Evolutionary conservation across 305 asterid species (phyloP).

Genomic region (Plantago coronopus): DNA sequence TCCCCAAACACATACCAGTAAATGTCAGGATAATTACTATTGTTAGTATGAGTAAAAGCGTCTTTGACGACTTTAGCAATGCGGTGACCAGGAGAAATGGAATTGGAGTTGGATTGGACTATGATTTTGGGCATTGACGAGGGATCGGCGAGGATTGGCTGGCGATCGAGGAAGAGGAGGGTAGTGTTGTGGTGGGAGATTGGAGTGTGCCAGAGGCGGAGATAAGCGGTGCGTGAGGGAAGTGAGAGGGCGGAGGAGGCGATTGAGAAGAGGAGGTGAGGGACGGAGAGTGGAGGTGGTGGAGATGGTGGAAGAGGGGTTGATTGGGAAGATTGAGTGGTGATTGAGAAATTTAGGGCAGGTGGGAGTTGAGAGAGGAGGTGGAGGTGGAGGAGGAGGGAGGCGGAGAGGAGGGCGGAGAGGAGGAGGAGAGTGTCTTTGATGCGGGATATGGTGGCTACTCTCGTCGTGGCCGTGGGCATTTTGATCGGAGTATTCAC

Average conservation of each 20-base stretch:
- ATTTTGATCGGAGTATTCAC: slow-evolving; percentile 29
- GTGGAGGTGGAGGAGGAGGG: slow-evolving; percentile 48
- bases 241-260: slow-evolving; percentile 60
- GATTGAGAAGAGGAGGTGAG: slow-evolving; percentile 47
- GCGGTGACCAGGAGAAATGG: slow-evolving; percentile 56
- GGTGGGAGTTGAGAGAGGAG: slow-evolving; percentile 19
- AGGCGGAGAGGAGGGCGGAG: slow-evolving; percentile 46
- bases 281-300: slow-evolving; percentile 30
- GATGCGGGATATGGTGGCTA: slow-evolving; percentile 38
- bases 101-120: slow-evolving; percentile 37
- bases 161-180: slow-evolving; percentile 55
- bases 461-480: slow-evolving; percentile 24
- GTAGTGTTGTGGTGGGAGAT: slow-evolving; percentile 50
- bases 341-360: slow-evolving; percentile 8
- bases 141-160: slow-evolving; percentile 20
- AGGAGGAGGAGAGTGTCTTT: slow-evolving; percentile 52
- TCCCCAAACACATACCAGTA: slow-evolving; percentile 75
- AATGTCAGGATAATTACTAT: slow-evolving; percentile 28
- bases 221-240: slow-evolving; percentile 46
- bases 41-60: slow-evolving; percentile 32
- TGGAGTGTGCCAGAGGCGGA: slow-evolving; percentile 64
- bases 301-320: slow-evolving; percentile 12
- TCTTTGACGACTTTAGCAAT: slow-evolving; percentile 62
- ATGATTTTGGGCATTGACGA: slow-evolving; percentile 40
- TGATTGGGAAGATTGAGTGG: too few species aligned